These are phyloP conservation scores for Neoscytalidium dimidiatum DNA, from an alignment of 2,329 filamentous ascomycete species.

Conservation along the genomic window DNA sequence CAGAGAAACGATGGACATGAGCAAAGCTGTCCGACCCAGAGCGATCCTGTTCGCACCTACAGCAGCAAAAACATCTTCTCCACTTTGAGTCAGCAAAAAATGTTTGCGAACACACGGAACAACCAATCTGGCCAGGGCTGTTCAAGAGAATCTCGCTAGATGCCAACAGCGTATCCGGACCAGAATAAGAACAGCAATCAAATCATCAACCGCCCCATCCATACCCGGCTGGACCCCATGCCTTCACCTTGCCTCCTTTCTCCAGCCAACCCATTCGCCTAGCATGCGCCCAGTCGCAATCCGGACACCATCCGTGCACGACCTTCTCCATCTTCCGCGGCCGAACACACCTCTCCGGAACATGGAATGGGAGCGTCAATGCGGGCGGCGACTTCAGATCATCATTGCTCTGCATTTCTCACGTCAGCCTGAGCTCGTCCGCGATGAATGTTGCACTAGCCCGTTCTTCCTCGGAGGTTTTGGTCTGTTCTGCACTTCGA, in stretches of 20 bases:
- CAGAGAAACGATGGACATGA: no score
- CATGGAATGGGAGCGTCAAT: background rate
- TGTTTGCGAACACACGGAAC: no score
- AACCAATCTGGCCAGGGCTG: no score
- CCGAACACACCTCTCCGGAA: background rate
- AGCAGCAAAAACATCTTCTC: no score
- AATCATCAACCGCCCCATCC: conserved; percentile 10
- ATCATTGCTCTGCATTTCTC: background rate
- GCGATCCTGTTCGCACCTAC: no score
- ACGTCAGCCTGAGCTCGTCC: background rate
- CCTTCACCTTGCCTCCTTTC: background rate
- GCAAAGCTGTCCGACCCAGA: no score
- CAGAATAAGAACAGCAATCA: no score
- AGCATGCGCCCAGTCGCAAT: conserved; percentile 8
- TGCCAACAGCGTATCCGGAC: no score
- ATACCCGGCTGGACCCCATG: background rate
- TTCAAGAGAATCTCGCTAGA: no score
- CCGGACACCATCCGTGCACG: conserved; percentile 9
- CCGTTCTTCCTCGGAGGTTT: background rate
- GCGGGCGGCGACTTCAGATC: background rate
- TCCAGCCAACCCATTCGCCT: conserved; percentile 6
- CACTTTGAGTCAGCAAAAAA: no score
- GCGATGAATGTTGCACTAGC: background rate
- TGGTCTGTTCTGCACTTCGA: background rate
- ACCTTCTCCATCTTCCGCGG: background rate